Evolutionary conservation across 208 protist species (phyloP), one percentile per base, ranked within the genome.

Genomic region (Trypanosoma melophagium): DNA sequence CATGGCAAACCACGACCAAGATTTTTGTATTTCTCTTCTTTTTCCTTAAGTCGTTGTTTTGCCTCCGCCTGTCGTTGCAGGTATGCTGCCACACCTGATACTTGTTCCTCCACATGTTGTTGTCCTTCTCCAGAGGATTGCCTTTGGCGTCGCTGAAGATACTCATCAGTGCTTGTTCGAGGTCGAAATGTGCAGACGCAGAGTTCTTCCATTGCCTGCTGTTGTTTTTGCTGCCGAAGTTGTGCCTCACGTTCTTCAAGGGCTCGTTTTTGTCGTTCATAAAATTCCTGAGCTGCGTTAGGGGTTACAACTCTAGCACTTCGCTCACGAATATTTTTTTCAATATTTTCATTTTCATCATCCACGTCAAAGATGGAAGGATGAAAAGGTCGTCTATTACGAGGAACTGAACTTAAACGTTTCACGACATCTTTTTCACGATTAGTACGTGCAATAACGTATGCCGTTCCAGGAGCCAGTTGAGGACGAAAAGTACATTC

Each of bases 151-250:
- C 66, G 73, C 42, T 61, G 60, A 3, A 63, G 31, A 24, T 71
- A 71, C 10, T 38, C 47, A 51, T 69, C 71, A 7, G 67, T 69
- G 66, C 83, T 82, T 0, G 89, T 94, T 42, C 70, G 71, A 0
- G 89, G 89, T 0, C 82, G 80, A 62, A 95, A 95, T 2, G 89
- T 95, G 60, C 89, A 95, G n/a, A 84, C 74, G n/a, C 76, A 66
- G 53, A 89, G 64, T 50, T 95, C 85, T 66, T 86, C 74, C 60
- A 81, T 71, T 17, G 63, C 64, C 21, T 56, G 21, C 1, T 42
- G 54, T 24, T 71, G 71, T 44, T 79, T 67, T 49, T 63, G 47
- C 55, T 78, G 61, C n/a, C 61, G 69, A 25, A 67, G 52, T 17
- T 71, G 59, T 22, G 56, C 25, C 25, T 84, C 60, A 12, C 63